Percentiles rank a stretch among this genome's conserved stretches.
phyloP scores from a whole-genome alignment of 495 filamentous ascomycete genomes.

The Friedmanniomyces simplex region DNA sequence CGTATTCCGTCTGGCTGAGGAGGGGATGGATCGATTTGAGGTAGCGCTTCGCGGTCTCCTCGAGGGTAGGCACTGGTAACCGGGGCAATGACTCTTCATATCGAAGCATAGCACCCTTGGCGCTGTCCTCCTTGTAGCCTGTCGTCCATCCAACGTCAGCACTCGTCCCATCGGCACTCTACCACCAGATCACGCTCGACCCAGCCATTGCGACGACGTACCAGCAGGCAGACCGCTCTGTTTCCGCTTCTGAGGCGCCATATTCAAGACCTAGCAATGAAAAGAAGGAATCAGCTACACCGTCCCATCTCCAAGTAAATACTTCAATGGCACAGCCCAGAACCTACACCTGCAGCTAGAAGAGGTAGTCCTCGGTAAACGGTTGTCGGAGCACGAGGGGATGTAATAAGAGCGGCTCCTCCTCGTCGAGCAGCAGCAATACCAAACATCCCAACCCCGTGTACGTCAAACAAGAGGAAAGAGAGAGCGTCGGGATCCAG shows the following conservation, averaged over 20 bases:
- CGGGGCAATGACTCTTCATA: conserved; percentile 92
- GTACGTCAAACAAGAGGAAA: neutral
- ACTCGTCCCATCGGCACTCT: conserved; percentile 5
- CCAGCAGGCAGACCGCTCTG: conserved; percentile 17
- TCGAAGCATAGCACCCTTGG: conserved; percentile 85
- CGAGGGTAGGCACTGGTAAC: conserved; percentile 82
- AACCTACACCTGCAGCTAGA: conserved; percentile 7
- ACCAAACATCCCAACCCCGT: conserved; percentile 12
- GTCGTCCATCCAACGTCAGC: neutral
- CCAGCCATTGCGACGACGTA: conserved; percentile 10
- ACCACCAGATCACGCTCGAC: neutral
- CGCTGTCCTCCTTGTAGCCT: conserved; percentile 89
- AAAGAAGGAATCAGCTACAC: neutral
- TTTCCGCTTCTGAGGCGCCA: conserved; percentile 21
- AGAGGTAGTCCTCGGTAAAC: conserved; percentile 1
- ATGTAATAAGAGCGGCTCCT: neutral
- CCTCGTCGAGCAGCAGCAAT: conserved; percentile 9
- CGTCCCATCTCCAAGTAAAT: neutral
- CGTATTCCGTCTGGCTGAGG: conserved; percentile 60
- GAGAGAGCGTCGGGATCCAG: neutral
- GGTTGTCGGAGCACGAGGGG: neutral
- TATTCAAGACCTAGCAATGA: conserved; percentile 3
- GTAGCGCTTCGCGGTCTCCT: conserved; percentile 87
- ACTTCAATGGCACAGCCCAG: neutral
- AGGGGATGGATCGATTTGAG: conserved; percentile 84